A percentile compares a stretch with the other conserved stretches of the same genome.
phyloP scores from a whole-genome alignment of 2,329 filamentous ascomycete species.

The Alternaria ventricosa region DNA sequence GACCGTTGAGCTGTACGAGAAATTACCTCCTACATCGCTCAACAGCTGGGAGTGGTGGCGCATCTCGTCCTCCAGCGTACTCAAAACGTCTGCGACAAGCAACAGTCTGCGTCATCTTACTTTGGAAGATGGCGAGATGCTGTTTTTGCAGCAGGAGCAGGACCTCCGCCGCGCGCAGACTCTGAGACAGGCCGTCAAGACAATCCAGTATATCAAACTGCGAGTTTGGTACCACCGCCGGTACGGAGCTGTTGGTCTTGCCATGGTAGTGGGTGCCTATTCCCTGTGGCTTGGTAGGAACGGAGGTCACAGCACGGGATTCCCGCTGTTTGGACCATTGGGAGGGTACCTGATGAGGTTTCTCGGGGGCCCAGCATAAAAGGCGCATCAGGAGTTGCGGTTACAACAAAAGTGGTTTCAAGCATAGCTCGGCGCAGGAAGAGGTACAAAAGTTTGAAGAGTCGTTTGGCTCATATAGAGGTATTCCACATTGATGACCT shows the following conservation, averaged over 20 bases:
- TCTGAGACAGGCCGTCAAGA: constrained; percentile 43
- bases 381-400: neutral
- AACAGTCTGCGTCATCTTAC: constrained; percentile 61
- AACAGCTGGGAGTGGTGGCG: constrained; percentile 68
- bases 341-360: constrained; percentile 25
- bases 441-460: neutral
- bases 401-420: constrained; percentile 9
- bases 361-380: constrained; percentile 10
- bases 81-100: constrained; percentile 77
- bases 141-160: constrained; percentile 73
- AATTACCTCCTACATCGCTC: constrained; percentile 75
- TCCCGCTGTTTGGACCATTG: constrained; percentile 20
- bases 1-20: constrained; percentile 68
- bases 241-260: constrained; percentile 62
- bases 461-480: neutral
- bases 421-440: constrained; percentile 3
- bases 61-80: constrained; percentile 77
- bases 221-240: constrained; percentile 72
- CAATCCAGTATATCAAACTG: constrained; percentile 43
- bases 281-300: constrained; percentile 45
- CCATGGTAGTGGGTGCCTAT: constrained; percentile 50
- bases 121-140: constrained; percentile 68
- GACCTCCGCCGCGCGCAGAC: constrained; percentile 74
- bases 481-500: neutral
- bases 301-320: constrained; percentile 11